These are phyloP conservation scores for Auriscalpium orientale DNA, from an alignment of 768 basidiomycete genomes.

Conservation along the genomic window DNA sequence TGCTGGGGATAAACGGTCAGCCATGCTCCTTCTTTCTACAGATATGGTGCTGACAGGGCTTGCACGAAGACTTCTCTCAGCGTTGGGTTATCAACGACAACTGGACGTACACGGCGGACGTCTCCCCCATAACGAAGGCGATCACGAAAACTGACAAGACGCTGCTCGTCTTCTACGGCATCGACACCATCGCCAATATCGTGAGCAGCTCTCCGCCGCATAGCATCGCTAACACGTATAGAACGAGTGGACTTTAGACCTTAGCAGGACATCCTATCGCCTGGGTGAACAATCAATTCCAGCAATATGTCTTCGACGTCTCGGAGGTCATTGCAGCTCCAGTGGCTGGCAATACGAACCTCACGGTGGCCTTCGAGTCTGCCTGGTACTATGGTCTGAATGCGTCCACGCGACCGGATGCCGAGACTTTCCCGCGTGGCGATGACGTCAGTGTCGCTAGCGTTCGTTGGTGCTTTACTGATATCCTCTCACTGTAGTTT, in stretches of 20 bases:
- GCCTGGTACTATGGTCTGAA: constrained; percentile 48
- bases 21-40: not conserved
- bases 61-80: constrained; percentile 38
- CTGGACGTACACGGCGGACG: constrained; percentile 52
- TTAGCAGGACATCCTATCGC: constrained; percentile 43
- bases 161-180: constrained; percentile 46
- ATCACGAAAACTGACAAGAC: constrained; percentile 21
- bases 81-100: constrained; percentile 50
- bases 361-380: constrained; percentile 47
- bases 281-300: constrained; percentile 54
- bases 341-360: constrained; percentile 28
- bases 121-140: constrained; percentile 33
- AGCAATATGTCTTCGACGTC: constrained; percentile 46
- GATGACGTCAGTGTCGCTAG: constrained; percentile 10
- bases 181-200: constrained; percentile 51
- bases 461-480: constrained; percentile 15
- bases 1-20: constrained; percentile 46
- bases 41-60: not conserved
- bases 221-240: not conserved
- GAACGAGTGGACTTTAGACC: constrained; percentile 26
- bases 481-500: constrained; percentile 26
- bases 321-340: constrained; percentile 31
- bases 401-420: constrained; percentile 40
- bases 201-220: constrained; percentile 22
- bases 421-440: constrained; percentile 33